These are phyloP conservation scores for Cyclotella baltica DNA, from an alignment of 108 stramenopile species.

Conservation along the genomic window DNA sequence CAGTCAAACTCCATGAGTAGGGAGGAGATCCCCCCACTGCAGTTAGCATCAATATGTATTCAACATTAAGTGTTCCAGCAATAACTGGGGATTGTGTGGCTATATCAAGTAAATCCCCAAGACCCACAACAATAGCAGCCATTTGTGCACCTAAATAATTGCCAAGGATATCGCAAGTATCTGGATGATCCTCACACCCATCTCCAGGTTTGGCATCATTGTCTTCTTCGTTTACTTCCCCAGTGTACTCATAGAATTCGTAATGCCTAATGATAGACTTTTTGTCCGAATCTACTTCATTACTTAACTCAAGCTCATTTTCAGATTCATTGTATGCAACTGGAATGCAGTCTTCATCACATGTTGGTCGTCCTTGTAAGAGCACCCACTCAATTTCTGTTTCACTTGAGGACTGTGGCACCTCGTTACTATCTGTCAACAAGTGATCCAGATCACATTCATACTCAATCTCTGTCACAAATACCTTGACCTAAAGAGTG, in stretches of 20 bases:
- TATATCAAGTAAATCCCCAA: conserved; percentile 1
- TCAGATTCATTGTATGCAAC: background rate
- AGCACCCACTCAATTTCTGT: conserved; percentile 13
- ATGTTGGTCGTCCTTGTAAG: conserved; percentile 8
- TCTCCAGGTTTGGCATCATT: conserved; percentile 8
- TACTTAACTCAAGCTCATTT: background rate
- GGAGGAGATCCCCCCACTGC: conserved; percentile 10
- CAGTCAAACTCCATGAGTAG: conserved; percentile 6
- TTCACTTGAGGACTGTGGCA: background rate
- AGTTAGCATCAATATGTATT: conserved; percentile 20
- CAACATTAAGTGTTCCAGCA: background rate
- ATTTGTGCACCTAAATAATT: conserved; percentile 21
- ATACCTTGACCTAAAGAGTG: conserved; percentile 5
- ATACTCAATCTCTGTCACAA: conserved; percentile 5
- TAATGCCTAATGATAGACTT: conserved; percentile 10
- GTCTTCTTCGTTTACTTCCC: conserved; percentile 10
- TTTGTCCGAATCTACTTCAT: background rate
- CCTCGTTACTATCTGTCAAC: conserved; percentile 8
- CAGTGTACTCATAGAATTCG: conserved; percentile 8
- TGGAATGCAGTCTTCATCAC: conserved; percentile 7
- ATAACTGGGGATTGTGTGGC: conserved; percentile 21
- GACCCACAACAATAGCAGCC: conserved; percentile 9
- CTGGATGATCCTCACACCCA: conserved; percentile 12
- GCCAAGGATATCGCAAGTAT: conserved; percentile 11
- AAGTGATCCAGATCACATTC: conserved; percentile 11